Percentiles rank a stretch among this genome's conserved stretches.
phyloP scores from a whole-genome alignment of 805 yeast genomes.

The Priceomyces carsonii region DNA sequence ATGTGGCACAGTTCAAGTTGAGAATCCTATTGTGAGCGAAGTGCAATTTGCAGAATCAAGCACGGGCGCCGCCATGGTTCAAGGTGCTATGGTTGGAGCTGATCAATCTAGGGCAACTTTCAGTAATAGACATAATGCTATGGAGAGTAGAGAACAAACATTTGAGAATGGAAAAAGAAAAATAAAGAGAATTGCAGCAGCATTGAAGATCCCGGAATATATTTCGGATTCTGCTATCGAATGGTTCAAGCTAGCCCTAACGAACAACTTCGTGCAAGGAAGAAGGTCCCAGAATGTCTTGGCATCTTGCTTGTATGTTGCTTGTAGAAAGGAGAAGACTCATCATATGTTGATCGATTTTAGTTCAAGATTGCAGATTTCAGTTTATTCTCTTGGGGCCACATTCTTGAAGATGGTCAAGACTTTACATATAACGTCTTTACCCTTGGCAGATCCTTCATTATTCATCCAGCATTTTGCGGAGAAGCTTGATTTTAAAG shows the following conservation, averaged over 20 bases:
- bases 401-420: constrained; percentile 94
- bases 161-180: constrained; percentile 79
- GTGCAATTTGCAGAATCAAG: constrained; percentile 92
- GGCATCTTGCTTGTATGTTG: constrained; percentile 91
- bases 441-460: constrained; percentile 94
- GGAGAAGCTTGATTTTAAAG: constrained; percentile 80
- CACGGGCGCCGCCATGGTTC: constrained; percentile 93
- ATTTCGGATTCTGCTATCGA: constrained; percentile 84
- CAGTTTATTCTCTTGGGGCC: constrained; percentile 94
- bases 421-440: constrained; percentile 66
- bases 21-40: constrained; percentile 92
- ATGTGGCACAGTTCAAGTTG: constrained; percentile 90
- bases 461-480: constrained; percentile 93
- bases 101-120: constrained; percentile 78
- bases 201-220: constrained; percentile 77
- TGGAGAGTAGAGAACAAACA: constrained; percentile 90
- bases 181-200: constrained; percentile 76
- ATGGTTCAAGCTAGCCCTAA: constrained; percentile 86
- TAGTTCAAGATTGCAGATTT: constrained; percentile 83
- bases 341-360: constrained; percentile 97
- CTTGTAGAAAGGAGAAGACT: constrained; percentile 88
- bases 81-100: constrained; percentile 89
- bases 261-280: constrained; percentile 94
- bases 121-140: constrained; percentile 66
- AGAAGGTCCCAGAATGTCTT: constrained; percentile 92